Percentiles rank a stretch among this genome's conserved stretches.
phyloP scores from a whole-genome alignment of 345 rosid species.

The Linum lewisii region DNA sequence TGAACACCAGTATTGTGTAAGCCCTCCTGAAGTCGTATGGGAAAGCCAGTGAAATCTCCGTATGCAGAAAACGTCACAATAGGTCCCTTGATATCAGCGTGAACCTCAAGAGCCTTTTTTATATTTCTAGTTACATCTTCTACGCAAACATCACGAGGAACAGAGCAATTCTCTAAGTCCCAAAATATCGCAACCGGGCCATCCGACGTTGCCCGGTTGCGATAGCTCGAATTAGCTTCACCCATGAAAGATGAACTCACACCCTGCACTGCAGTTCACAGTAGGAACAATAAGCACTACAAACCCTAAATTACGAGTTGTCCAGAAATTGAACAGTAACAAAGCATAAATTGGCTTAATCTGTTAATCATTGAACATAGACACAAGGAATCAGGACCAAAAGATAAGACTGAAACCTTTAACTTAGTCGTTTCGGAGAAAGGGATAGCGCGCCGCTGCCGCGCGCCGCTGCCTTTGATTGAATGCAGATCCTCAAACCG shows the following conservation, averaged over 20 bases:
- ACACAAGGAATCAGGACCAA: too few relatives aligned
- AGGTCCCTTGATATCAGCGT: constrained; percentile 69
- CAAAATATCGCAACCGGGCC: constrained; percentile 84
- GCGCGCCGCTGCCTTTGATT: too few relatives aligned
- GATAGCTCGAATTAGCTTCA: constrained; percentile 26
- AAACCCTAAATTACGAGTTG: too few relatives aligned
- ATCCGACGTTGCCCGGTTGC: constrained; percentile 27
- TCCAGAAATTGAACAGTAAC: too few relatives aligned
- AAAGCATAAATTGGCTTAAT: too few relatives aligned
- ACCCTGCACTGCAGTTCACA: not conserved
- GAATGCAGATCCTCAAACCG: too few relatives aligned
- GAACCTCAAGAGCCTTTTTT: constrained; percentile 79
- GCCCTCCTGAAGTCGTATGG: constrained; percentile 89
- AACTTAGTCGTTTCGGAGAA: too few relatives aligned
- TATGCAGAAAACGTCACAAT: constrained; percentile 78
- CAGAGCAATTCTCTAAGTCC: constrained; percentile 94
- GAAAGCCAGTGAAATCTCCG: constrained; percentile 91
- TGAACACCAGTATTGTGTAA: constrained; percentile 95
- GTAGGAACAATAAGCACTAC: not conserved
- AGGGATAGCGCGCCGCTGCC: too few relatives aligned
- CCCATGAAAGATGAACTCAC: constrained; percentile 2
- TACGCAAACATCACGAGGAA: constrained; percentile 81
- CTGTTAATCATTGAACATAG: too few relatives aligned
- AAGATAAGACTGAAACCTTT: too few relatives aligned
- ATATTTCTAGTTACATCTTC: constrained; percentile 90